These are phyloP conservation scores for Candolleomyces aberdarensis DNA, from an alignment of 768 basidiomycete genomes.

Conservation along the genomic window DNA sequence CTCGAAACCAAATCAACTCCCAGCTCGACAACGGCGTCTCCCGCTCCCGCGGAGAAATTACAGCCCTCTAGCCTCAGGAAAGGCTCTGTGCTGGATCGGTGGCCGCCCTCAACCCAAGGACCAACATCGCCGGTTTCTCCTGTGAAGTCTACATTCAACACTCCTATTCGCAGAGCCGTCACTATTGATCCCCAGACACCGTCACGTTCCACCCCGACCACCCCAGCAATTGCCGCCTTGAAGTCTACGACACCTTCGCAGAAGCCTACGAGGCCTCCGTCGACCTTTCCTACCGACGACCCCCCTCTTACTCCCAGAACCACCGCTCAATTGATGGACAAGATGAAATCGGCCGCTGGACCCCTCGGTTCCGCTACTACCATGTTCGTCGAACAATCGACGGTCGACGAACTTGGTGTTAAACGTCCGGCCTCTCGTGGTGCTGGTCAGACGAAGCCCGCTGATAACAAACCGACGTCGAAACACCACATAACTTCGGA, in stretches of 20 bases:
- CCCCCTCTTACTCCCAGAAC: slow-evolving; percentile 13
- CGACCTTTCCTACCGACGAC: slow-evolving; percentile 33
- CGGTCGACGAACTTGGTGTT: slow-evolving; percentile 48
- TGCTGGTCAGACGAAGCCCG: neutral
- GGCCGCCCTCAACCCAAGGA: slow-evolving; percentile 44
- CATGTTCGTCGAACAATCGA: slow-evolving; percentile 56
- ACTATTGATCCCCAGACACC: slow-evolving; percentile 14
- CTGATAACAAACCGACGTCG: slow-evolving; percentile 13
- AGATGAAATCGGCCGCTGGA: slow-evolving; percentile 25
- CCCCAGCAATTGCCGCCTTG: neutral
- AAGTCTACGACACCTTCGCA: slow-evolving; percentile 26
- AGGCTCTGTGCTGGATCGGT: slow-evolving; percentile 67
- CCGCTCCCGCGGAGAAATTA: slow-evolving; percentile 28
- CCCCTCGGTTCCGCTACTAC: slow-evolving; percentile 75
- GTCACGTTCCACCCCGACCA: neutral
- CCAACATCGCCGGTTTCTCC: slow-evolving; percentile 34
- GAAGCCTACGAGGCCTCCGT: slow-evolving; percentile 29
- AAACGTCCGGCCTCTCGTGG: slow-evolving; percentile 21
- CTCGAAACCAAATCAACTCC: slow-evolving; percentile 32
- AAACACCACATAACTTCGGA: slow-evolving; percentile 25
- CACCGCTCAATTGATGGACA: slow-evolving; percentile 17
- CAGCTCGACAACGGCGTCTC: slow-evolving; percentile 30
- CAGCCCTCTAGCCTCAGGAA: slow-evolving; percentile 34
- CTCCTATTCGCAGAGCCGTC: slow-evolving; percentile 1
- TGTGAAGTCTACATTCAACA: slow-evolving; percentile 30